Evolutionary conservation across 768 basidiomycete species (phyloP).

Genomic region (Phylloporus scabripes): DNA sequence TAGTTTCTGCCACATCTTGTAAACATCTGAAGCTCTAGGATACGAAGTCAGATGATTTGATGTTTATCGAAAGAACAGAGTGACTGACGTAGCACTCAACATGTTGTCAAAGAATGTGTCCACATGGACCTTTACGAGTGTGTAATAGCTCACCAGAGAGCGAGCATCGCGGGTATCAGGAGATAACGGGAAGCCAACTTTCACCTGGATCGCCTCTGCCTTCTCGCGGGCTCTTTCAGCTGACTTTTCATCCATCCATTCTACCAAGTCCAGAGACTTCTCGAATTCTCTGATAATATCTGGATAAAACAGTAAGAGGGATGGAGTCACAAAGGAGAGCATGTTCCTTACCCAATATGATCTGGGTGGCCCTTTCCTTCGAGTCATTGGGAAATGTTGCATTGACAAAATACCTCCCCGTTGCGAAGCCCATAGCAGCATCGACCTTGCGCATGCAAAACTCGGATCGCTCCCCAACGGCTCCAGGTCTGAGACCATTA

Average conservation of each 20-base stretch:
- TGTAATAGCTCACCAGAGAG: constrained; percentile 73
- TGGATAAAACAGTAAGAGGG: constrained; percentile 26
- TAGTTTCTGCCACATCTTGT: constrained; percentile 69
- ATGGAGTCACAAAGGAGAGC: background rate
- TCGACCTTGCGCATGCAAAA: constrained; percentile 76
- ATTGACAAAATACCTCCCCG: constrained; percentile 85
- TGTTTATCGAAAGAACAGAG: background rate
- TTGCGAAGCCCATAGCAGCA: constrained; percentile 75
- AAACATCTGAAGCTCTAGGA: constrained; percentile 50
- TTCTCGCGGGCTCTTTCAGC: constrained; percentile 81
- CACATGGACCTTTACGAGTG: constrained; percentile 54
- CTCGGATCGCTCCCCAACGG: constrained; percentile 75
- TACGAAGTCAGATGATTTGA: constrained; percentile 7
- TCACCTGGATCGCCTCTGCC: constrained; percentile 55
- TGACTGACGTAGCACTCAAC: constrained; percentile 50
- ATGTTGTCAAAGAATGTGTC: constrained; percentile 84
- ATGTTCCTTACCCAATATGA: constrained; percentile 61
- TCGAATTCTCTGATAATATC: constrained; percentile 84
- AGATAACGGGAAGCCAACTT: constrained; percentile 89
- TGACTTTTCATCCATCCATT: constrained; percentile 91
- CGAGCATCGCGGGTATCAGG: constrained; percentile 72
- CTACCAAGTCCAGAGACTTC: constrained; percentile 59
- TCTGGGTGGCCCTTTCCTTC: constrained; percentile 70
- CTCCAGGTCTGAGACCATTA: constrained; percentile 82
- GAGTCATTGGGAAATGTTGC: constrained; percentile 76